Evolutionary conservation across 75 land plant species (phyloP).

Genomic region (Cupressus sempervirens): DNA sequence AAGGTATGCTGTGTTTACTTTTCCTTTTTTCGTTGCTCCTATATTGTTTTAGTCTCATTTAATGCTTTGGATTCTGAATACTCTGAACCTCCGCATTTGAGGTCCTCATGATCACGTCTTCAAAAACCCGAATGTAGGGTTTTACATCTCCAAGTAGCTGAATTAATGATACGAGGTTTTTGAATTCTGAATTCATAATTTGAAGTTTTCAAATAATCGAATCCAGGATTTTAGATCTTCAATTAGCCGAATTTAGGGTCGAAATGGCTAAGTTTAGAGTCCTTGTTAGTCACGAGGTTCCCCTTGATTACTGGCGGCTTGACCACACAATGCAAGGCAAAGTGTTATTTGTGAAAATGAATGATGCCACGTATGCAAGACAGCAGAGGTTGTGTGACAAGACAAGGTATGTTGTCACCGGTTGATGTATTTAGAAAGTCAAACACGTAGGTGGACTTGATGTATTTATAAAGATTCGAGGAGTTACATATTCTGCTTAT

Average conservation of each 20-base stretch:
- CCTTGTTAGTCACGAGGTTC: too few species aligned
- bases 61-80: neutral
- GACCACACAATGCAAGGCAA: too few species aligned
- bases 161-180: neutral
- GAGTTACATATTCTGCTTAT: too few species aligned
- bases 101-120: neutral
- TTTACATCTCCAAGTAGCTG: neutral
- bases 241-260: neutral
- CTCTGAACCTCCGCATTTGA: neutral
- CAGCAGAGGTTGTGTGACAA: neutral
- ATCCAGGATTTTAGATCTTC: neutral
- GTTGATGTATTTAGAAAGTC: neutral
- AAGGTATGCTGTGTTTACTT: slow-evolving; percentile 37
- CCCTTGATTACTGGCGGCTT: too few species aligned
- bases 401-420: neutral
- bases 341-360: neutral
- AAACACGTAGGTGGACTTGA: too few species aligned
- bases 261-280: too few species aligned
- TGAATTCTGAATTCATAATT: too few species aligned
- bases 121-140: neutral
- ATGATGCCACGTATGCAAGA: neutral
- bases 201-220: too few species aligned
- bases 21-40: neutral
- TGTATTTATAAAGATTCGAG: too few species aligned
- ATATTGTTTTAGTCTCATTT: neutral